These are phyloP conservation scores for Cercospora sojina DNA, from an alignment of 2,329 filamentous ascomycete species.

Conservation along the genomic window DNA sequence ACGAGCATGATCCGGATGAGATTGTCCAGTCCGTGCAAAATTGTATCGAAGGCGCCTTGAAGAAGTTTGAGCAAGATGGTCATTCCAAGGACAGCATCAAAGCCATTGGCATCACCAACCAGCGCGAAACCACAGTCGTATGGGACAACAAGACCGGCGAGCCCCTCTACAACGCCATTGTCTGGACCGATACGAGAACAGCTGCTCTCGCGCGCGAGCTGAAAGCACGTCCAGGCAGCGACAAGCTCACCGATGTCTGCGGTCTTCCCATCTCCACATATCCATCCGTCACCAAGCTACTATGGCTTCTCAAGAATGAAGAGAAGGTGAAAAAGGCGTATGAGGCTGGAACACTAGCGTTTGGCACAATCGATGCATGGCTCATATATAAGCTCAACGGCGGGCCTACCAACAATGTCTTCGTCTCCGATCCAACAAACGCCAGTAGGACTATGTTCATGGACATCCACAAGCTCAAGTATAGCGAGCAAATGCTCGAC, in stretches of 20 bases:
- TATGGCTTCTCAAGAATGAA: constrained; percentile 76
- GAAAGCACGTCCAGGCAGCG: constrained; percentile 65
- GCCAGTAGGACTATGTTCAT: constrained; percentile 93
- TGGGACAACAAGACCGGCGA: constrained; percentile 82
- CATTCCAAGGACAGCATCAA: constrained; percentile 67
- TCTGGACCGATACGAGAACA: constrained; percentile 86
- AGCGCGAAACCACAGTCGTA: constrained; percentile 82
- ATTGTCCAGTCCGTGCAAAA: constrained; percentile 71
- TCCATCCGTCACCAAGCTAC: constrained; percentile 79
- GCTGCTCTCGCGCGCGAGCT: constrained; percentile 73
- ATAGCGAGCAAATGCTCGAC: constrained; percentile 71
- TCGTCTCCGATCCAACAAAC: constrained; percentile 84
- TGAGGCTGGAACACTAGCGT: constrained; percentile 71
- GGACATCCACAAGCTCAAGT: constrained; percentile 77
- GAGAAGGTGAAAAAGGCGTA: constrained; percentile 70
- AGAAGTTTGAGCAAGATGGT: constrained; percentile 68
- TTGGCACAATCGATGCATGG: constrained; percentile 88
- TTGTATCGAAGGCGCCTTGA: constrained; percentile 75
- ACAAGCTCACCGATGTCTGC: constrained; percentile 67
- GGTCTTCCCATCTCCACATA: constrained; percentile 86
- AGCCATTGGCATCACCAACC: constrained; percentile 82
- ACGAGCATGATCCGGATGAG: constrained; percentile 81
- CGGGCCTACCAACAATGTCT: constrained; percentile 57
- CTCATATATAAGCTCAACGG: constrained; percentile 82
- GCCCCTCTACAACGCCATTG: constrained; percentile 79